Conservation (phyloP, 2,329 filamentous ascomycete species). For the Neospermospora avenae region DNA sequence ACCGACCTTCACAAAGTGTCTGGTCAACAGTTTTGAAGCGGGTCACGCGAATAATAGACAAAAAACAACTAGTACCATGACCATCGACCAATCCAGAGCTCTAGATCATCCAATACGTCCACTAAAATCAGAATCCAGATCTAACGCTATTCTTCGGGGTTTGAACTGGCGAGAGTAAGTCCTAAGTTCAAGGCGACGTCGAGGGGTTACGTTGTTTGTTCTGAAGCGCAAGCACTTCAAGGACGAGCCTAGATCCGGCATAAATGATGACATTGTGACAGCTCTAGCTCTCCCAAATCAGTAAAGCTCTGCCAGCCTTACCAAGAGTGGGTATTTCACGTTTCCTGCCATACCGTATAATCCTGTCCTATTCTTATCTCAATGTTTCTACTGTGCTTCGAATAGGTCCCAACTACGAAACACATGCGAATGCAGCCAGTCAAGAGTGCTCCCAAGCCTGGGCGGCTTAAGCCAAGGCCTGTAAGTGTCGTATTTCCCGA, state of each 20-base stretch:
- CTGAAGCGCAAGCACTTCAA: background rate
- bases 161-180: background rate
- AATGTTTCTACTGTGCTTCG: slow-evolving; percentile 20
- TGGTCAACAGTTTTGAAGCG: background rate
- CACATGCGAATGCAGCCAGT: slow-evolving; percentile 5
- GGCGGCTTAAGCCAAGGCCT: background rate
- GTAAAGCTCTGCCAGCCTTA: background rate
- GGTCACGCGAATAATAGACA: background rate
- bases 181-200: background rate
- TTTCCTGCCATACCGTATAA: background rate
- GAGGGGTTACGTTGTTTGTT: background rate
- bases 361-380: slow-evolving; percentile 9
- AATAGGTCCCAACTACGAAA: slow-evolving; percentile 14
- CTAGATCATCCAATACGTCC: background rate
- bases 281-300: background rate
- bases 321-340: background rate
- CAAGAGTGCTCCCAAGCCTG: background rate
- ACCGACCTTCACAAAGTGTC: background rate
- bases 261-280: too few species aligned
- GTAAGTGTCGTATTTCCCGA: background rate
- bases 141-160: background rate
- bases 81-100: too few species aligned
- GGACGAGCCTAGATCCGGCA: too few species aligned
- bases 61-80: background rate
- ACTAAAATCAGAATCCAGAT: background rate